Base-by-base conservation (phyloP, 192 early-diverging fungal genomes). In the Backusella morwellensis region DNA sequence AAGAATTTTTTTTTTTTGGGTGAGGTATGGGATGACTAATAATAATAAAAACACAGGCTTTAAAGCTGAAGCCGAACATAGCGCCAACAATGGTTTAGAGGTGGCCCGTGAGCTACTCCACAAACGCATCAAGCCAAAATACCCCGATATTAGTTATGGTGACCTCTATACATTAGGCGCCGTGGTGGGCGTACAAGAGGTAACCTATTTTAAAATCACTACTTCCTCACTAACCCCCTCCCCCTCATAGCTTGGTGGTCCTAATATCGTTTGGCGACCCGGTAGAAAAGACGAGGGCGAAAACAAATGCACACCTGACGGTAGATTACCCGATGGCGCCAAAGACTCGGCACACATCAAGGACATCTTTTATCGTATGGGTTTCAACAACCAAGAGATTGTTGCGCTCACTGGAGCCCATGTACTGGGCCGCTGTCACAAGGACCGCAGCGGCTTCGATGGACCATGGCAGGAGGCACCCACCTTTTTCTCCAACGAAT, bases 381-480 rank as follows among this genome's bases (percentile, higher is more conserved):
- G 80, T 40, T 93, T 93, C 80, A 86, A 86, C 77, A 89, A 92
- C 79, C 90, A 88, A 70, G 96, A 96, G 77, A 97, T 97, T 80
- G 92, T 92, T 32, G 94, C 94, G 4, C 84, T 96, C 69, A 73
- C 88, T 6, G 95, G 94, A 17, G 94, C 92, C 17, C 93, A 95
- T 82, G 90, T 90, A 15, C 79, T 94, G 21, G 93, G 93, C 19
- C 89, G 94, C 75, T 95, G 94, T 85, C 94, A 95, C 78, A 75
- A 86, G 66, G 86, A 85, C 59, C 90, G 93, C 66, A 89, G 86
- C 73, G 95, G 95, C 14, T 96, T 87, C 73, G 91, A 94, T 23
- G 95, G 94, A 6, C 94, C 96, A 15, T 99, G 97, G 97, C 95
- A 92, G 68, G 87, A 91, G 77, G 90, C 93, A 12, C 96, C 97